Evolutionary conservation across 352 stramenopile species (phyloP), one percentile per base, ranked within the genome.

Genomic region (Pythium apleroticum): DNA sequence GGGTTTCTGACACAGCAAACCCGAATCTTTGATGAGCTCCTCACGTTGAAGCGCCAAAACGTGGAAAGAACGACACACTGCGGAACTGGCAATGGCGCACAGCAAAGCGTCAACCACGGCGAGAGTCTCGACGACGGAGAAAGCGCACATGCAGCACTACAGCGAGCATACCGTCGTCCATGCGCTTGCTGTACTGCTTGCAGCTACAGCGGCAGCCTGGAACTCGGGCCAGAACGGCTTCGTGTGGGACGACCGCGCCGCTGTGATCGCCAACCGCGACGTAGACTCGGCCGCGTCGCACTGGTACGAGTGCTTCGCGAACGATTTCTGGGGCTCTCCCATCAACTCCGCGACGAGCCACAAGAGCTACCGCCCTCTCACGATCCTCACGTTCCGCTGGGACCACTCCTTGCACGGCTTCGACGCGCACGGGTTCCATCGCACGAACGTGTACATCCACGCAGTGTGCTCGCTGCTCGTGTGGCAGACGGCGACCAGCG

Each of bases 201-300:
- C 78, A 2, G 78, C 76, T n/a, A 61, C 88, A n/a, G 46, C 72
- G 9, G 76, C 86, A 0, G 74, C 84, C 19, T 79, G 75, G 70
- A 87, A 78, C 52, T 77, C 85, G 15, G 71, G 80, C 20, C 15
- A 56, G 24, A 88, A 86, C 45, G 80, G 72, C 6, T 96, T 97
- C 66, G 88, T 97, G 19, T 97, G 89, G 90, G 89, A 98, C 73
- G 91, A 98, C 65, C 81, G 89, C 60, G 88, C 88, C 10, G 89
- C 90, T 5, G 75, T 97, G 19, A 31, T 88, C 9, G 20, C 28
- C n/a, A 96, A 96, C 62, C 35, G 28, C 2, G 86, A 96, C 71
- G 73, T 86, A n/a, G 69, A 75, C 31, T 24, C 64, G 22, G 58
- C 53, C 10, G 46, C 65, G 12, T 69, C 71, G 27, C 54, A 64